These are phyloP conservation scores for Cardamine occulta DNA, from an alignment of 345 rosid genomes.

Conservation along the genomic window DNA sequence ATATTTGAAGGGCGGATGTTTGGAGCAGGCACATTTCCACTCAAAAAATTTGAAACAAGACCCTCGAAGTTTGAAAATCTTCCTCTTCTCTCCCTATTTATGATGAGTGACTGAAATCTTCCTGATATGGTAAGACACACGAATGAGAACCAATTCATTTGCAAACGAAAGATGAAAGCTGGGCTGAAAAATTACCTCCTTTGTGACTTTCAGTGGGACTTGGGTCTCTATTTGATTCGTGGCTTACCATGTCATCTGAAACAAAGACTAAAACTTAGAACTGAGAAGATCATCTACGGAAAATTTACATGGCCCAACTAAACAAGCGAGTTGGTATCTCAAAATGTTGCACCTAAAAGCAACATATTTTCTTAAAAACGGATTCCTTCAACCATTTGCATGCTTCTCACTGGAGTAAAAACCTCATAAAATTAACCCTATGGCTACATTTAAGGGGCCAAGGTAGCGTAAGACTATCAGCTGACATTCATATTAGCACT, in stretches of 20 bases:
- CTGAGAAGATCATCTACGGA: slow-evolving; percentile 4
- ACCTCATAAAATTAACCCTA: slow-evolving; percentile 9
- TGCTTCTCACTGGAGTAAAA: slow-evolving; percentile 10
- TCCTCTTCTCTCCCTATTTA: slow-evolving; percentile 83
- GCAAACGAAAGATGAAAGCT: slow-evolving; percentile 22
- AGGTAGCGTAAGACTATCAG: slow-evolving; percentile 8
- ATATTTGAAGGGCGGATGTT: slow-evolving; percentile 53
- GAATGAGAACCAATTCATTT: slow-evolving; percentile 26
- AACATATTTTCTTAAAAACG: background rate
- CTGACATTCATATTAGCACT: slow-evolving; percentile 7
- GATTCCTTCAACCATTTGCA: slow-evolving; percentile 9
- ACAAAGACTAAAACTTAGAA: slow-evolving; percentile 36
- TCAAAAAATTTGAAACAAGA: slow-evolving; percentile 49
- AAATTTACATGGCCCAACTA: slow-evolving; percentile 4
- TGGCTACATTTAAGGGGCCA: slow-evolving; percentile 12
- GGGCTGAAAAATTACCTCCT: slow-evolving; percentile 61
- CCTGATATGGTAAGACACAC: slow-evolving; percentile 51
- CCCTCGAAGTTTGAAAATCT: slow-evolving; percentile 62
- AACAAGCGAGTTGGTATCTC: slow-evolving; percentile 11
- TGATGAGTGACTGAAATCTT: slow-evolving; percentile 59
- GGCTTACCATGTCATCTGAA: slow-evolving; percentile 68
- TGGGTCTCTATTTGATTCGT: slow-evolving; percentile 59
- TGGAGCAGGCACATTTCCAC: slow-evolving; percentile 49
- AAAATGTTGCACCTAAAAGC: slow-evolving; percentile 12
- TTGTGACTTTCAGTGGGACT: slow-evolving; percentile 57